Evolutionary conservation across 148 eudicot species (phyloP), one percentile per base, ranked within the genome.

Genomic region (Selenicereus undatus): DNA sequence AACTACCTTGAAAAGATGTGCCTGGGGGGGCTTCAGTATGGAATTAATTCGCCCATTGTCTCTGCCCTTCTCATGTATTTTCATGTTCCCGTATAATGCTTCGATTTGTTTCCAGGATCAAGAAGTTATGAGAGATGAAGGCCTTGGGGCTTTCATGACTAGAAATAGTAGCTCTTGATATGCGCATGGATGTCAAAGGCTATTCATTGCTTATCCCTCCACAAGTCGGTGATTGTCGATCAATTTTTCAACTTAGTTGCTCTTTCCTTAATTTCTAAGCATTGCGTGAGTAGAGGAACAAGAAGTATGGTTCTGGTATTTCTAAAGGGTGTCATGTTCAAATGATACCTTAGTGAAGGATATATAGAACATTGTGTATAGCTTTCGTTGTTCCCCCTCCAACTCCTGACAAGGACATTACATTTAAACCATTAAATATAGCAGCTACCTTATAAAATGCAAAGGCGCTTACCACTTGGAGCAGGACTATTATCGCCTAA

Each of bases 161-260:
- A 73, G 70, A 83, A 64, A 88, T 90, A n/a, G 66, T 95, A 76
- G 93, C 93, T 70, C 92, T 95, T 65, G 98, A 95, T 86, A 86
- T 95, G 96, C 86, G 87, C 75, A 88, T 92, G 36, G 98, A 95
- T 85, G 93, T 89, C 24, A 95, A 95, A 83, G 98, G 98, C 76
- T 95, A 89, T 87, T 93, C 98, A 48, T 86, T 95, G 81, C 76
- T 95, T 70, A 87, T 90, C 71, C 97, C 93, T 83, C 94, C 92
- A 50, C 98, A 95, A 95, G 88, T 95, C 94, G 98, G 98, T 74
- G 86, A 56, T 70, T 65, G 58, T 5, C 29, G 35, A 56, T 75
- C 65, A 26, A 21, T 48, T 30, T 42, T 64, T 64, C 60, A 18
- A 45, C 36, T 52, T 22, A 11, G 69, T n/a, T 64, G n/a, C 30